Evolutionary conservation across 78 protist genomes (phyloP), one percentile per base, ranked within the genome.

Genomic region (Monosiga brevicollis): DNA sequence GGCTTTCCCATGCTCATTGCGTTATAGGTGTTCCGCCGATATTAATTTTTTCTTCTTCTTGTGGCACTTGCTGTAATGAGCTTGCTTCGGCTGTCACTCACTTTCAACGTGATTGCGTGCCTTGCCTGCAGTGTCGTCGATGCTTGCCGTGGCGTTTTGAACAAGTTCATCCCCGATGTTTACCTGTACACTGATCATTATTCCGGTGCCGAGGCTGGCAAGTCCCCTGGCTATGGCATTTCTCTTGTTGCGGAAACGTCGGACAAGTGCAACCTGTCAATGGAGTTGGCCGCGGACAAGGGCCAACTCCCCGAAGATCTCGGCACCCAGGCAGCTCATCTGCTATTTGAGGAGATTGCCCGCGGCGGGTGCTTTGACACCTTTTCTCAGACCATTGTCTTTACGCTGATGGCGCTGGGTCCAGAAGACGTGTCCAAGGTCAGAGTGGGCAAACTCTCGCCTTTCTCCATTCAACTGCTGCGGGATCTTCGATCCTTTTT

Each of bases 381-480:
- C 29, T 71, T 76, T 79, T 76, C 87, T 82, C 99, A 97, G 82
- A 29, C 80, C n/a, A 25, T 89, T 43, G 89, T 84, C n/a, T 84
- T 95, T 36, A 26, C 93, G 37, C 78, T 94, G 38, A 93, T 94
- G 98, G 92, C 92, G 2, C 62, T 95, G 34, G 36, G 92, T 37
- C 94, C 98, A 11, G 97, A 92, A 70, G 98, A 95, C 77, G 95
- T 95, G 29, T 94, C 97, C 32, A 82, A 84, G 35, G 35, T 96
- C 0, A 85, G 95, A 29, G n/a, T 94, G 10, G 98, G 99, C 40
- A 26, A 9, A 42, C 80, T 93, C 36, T 24, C 93, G 42, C 42
- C 34, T 32, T 42, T 38, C 86, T 1, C 86, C 15, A 54, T 87
- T 26, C 49, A 49, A 24, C 78, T 37, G 29, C 84, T 89, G 3